phyloP scores from a whole-genome alignment of 495 filamentous ascomycete species.

The Talaromyces nanjingensis region DNA sequence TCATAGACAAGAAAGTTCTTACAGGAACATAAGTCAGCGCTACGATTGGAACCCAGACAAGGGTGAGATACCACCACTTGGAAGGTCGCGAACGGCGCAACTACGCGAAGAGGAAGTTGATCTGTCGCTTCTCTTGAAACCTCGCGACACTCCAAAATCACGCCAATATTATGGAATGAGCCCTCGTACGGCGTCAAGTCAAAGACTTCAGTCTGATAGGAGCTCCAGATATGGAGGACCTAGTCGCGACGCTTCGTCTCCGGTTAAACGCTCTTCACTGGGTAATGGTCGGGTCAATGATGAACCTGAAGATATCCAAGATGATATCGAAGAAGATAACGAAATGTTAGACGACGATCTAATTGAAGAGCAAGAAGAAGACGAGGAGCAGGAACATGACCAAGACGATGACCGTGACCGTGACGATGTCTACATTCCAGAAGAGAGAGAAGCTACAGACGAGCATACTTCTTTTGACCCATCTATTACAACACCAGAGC shows the following conservation, averaged over 20 bases:
- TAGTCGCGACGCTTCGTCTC: slow-evolving; percentile 8
- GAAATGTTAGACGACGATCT: background rate
- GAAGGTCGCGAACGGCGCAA: slow-evolving; percentile 28
- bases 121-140: slow-evolving; percentile 25
- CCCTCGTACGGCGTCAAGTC: slow-evolving; percentile 13
- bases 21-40: slow-evolving; percentile 16
- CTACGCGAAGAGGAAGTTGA: slow-evolving; percentile 36
- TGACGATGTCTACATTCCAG: slow-evolving; percentile 7
- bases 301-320: slow-evolving; percentile 1
- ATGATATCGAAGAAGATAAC: slow-evolving; percentile 7
- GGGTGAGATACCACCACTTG: slow-evolving; percentile 21
- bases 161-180: slow-evolving; percentile 34
- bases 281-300: background rate
- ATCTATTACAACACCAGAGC: background rate
- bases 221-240: background rate
- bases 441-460: background rate
- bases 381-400: slow-evolving; percentile 8
- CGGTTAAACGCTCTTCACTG: background rate
- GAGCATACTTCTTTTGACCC: background rate
- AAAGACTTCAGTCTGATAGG: background rate
- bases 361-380: background rate
- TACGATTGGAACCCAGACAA: slow-evolving; percentile 15
- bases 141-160: slow-evolving; percentile 35
- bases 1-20: slow-evolving; percentile 19
- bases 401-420: slow-evolving; percentile 2